Evolutionary conservation across 2,329 filamentous ascomycete genomes (phyloP).

Genomic region (Leptographium radiaticola): DNA sequence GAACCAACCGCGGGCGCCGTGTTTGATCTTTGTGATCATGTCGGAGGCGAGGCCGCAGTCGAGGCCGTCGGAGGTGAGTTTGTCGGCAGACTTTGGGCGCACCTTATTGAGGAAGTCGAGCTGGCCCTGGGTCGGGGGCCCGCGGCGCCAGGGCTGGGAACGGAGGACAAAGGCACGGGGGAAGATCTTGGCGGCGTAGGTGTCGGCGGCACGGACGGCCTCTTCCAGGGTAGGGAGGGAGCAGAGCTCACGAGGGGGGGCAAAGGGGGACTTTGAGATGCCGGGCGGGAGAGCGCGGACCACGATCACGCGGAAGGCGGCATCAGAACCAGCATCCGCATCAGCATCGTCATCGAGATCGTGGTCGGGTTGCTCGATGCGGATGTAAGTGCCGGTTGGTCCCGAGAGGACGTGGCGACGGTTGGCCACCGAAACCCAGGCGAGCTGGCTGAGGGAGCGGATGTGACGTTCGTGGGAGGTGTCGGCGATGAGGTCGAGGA

Average conservation of each 20-base stretch:
- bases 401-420: constrained; percentile 60
- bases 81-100: constrained; percentile 34
- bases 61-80: constrained; percentile 41
- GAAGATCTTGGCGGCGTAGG: constrained; percentile 55
- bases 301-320: constrained; percentile 31
- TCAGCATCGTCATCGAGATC: no score
- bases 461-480: constrained; percentile 68
- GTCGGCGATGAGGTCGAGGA: constrained; percentile 83
- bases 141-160: constrained; percentile 55
- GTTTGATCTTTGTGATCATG: constrained; percentile 85
- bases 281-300: constrained; percentile 32
- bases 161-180: constrained; percentile 53
- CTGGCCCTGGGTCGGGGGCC: constrained; percentile 51
- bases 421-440: constrained; percentile 72
- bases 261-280: constrained; percentile 43
- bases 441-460: constrained; percentile 55
- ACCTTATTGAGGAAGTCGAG: constrained; percentile 58
- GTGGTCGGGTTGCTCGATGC: constrained; percentile 25
- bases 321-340: background rate
- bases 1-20: constrained; percentile 60
- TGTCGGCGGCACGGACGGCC: constrained; percentile 77
- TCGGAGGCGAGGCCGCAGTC: constrained; percentile 74
- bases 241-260: constrained; percentile 55
- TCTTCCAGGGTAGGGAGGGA: constrained; percentile 53
- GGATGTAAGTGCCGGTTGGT: constrained; percentile 47